phyloP scores from a whole-genome alignment of 2,329 filamentous ascomycete genomes.

The Neospermospora avenae region DNA sequence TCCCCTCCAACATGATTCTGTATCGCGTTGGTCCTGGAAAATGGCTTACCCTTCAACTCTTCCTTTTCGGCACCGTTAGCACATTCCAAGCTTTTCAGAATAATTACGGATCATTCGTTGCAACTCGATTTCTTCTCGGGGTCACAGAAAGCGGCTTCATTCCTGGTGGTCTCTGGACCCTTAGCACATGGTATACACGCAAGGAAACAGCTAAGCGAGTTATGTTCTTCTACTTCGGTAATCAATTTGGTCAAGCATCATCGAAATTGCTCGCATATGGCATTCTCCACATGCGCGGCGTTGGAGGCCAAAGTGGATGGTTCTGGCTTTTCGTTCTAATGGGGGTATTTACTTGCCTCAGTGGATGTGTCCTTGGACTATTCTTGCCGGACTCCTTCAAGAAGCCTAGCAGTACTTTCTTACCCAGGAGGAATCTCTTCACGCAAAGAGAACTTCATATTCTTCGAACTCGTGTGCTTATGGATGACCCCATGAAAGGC shows the following conservation, averaged over 20 bases:
- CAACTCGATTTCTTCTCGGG: conserved; percentile 47
- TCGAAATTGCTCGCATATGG: conserved; percentile 55
- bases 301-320: conserved; percentile 17
- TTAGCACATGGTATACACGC: conserved; percentile 62
- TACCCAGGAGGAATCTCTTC: conserved; percentile 35
- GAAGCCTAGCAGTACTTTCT: conserved; percentile 38
- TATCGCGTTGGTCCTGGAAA: conserved; percentile 30
- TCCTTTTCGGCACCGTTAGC: conserved; percentile 36
- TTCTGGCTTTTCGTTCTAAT: conserved; percentile 30
- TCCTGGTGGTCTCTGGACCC: conserved; percentile 53
- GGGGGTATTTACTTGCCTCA: conserved; percentile 32
- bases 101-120: conserved; percentile 45
- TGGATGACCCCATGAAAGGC: conserved; percentile 10
- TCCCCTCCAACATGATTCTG: conserved; percentile 36
- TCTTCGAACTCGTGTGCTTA: not conserved
- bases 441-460: conserved; percentile 6
- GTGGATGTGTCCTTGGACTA: conserved; percentile 40
- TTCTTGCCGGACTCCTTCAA: conserved; percentile 38
- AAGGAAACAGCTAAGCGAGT: conserved; percentile 57
- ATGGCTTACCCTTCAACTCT: conserved; percentile 35
- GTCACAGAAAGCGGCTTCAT: conserved; percentile 52
- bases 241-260: conserved; percentile 57
- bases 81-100: conserved; percentile 39
- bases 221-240: conserved; percentile 57
- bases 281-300: conserved; percentile 20